Percentiles rank a stretch among this genome's conserved stretches.
Evolutionary conservation across 23 red algal species (phyloP).

Genomic region (Gracilaria domingensis): DNA sequence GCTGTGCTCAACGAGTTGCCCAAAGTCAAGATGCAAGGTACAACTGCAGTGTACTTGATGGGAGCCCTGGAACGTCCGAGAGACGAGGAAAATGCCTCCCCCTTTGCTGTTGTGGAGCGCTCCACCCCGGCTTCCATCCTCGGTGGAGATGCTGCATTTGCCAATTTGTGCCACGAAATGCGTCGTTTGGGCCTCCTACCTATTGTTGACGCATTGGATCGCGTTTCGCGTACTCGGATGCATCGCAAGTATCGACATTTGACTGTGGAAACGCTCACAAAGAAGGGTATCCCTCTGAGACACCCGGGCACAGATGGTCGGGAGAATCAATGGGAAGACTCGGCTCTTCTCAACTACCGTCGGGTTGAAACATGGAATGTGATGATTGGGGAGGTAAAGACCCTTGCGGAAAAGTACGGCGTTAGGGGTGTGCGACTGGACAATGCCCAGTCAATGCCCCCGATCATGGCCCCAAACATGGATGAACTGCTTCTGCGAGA

Average conservation of each 20-base stretch:
- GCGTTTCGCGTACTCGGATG: constrained; percentile 80
- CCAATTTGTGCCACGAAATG: constrained; percentile 79
- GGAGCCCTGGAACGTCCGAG: constrained; percentile 85
- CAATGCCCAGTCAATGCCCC: constrained; percentile 94
- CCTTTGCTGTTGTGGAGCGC: constrained; percentile 90
- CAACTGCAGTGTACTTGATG: constrained; percentile 90
- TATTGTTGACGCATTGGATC: constrained; percentile 90
- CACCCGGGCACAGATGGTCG: constrained; percentile 97
- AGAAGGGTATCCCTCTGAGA: constrained; percentile 76
- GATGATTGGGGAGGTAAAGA: constrained; percentile 85
- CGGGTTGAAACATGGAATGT: constrained; percentile 93
- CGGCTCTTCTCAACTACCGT: constrained; percentile 94
- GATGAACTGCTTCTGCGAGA: constrained; percentile 86
- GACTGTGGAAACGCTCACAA: constrained; percentile 79
- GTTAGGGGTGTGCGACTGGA: constrained; percentile 94
- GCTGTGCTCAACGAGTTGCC: constrained; percentile 81
- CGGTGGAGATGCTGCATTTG: constrained; percentile 84
- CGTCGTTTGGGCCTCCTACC: constrained; percentile 68
- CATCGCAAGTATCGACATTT: constrained; percentile 90
- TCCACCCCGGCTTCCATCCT: constrained; percentile 83
- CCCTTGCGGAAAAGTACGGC: constrained; percentile 79
- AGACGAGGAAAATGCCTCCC: constrained; percentile 86
- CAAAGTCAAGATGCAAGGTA: constrained; percentile 72
- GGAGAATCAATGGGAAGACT: constrained; percentile 95
- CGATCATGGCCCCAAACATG: constrained; percentile 85